Evolutionary conservation across 176 grass and related monocot species (phyloP).

Genomic region (Melocanna baccifera): DNA sequence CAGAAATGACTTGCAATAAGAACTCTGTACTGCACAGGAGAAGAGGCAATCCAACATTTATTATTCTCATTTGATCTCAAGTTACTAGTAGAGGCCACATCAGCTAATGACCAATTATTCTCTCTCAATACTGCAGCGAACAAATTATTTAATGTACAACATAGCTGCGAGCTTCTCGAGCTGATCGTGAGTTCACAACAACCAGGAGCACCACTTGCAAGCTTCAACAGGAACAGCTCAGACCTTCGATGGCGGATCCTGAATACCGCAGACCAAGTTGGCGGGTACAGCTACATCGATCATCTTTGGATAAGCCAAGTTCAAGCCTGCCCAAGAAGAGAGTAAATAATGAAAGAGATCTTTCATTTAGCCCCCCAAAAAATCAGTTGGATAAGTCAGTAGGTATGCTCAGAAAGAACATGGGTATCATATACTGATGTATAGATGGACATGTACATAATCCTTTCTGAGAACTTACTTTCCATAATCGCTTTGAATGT

Average conservation of each 20-base stretch:
- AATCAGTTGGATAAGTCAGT: background rate
- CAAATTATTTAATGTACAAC: conserved; percentile 42
- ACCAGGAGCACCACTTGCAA: background rate
- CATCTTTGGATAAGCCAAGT: conserved; percentile 87
- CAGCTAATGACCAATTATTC: conserved; percentile 10
- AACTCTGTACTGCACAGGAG: background rate
- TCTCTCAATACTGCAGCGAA: conserved; percentile 11
- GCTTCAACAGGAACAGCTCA: conserved; percentile 34
- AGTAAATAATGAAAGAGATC: conserved; percentile 30
- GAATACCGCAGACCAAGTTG: conserved; percentile 80
- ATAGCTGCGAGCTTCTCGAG: background rate
- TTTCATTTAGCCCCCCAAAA: background rate
- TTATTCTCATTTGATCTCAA: conserved; percentile 22
- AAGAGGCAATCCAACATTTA: background rate
- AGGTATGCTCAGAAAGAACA: background rate
- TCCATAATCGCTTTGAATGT: conserved; percentile 82
- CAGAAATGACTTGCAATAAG: background rate
- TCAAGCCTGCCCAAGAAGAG: conserved; percentile 62
- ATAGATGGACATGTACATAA: background rate
- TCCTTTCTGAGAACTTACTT: conserved; percentile 50
- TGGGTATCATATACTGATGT: background rate
- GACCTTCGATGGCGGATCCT: conserved; percentile 57
- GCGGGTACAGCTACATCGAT: conserved; percentile 80
- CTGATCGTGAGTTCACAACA: conserved; percentile 10
- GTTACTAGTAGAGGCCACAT: background rate